Evolutionary conservation across 148 eudicot species (phyloP).

Genomic region (Rheum nobile): DNA sequence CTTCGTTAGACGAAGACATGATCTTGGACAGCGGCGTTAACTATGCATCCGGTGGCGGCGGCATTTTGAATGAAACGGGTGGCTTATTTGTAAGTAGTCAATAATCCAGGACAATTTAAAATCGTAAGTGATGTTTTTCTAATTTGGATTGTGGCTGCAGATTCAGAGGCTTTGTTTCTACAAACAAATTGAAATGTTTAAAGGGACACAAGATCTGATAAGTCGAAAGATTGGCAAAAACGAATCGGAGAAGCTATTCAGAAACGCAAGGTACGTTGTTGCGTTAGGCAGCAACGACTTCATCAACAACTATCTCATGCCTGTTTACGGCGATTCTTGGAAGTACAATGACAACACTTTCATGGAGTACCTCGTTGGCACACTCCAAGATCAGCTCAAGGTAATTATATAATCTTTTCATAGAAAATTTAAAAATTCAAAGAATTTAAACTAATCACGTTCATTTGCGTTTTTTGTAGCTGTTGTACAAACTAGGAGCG

Average conservation of each 20-base stretch:
- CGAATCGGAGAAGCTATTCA: constrained; percentile 49
- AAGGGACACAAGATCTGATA: constrained; percentile 55
- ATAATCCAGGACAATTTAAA: no score
- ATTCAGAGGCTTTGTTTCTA: constrained; percentile 64
- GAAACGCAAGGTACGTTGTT: constrained; percentile 51
- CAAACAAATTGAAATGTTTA: constrained; percentile 77
- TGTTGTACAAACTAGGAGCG: constrained; percentile 61
- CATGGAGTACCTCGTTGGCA: constrained; percentile 49
- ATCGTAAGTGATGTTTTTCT: not conserved
- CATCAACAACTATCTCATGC: constrained; percentile 92
- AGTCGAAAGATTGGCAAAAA: constrained; percentile 41
- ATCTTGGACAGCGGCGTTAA: constrained; percentile 70
- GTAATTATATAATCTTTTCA: constrained; percentile 17
- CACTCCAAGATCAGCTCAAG: constrained; percentile 52
- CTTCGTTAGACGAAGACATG: constrained; percentile 47
- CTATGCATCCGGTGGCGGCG: constrained; percentile 92
- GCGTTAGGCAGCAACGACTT: constrained; percentile 94
- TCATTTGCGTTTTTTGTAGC: constrained; percentile 15
- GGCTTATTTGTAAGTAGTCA: constrained; percentile 61
- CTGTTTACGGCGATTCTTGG: constrained; percentile 72
- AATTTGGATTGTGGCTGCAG: constrained; percentile 18
- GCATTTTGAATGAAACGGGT: constrained; percentile 86
- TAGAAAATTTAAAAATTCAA: no score
- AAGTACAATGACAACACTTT: constrained; percentile 46
- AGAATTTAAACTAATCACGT: not conserved